Percentiles rank a stretch among this genome's conserved stretches.
phyloP scores from a whole-genome alignment of 208 protist genomes.

The Willaertia magna region DNA sequence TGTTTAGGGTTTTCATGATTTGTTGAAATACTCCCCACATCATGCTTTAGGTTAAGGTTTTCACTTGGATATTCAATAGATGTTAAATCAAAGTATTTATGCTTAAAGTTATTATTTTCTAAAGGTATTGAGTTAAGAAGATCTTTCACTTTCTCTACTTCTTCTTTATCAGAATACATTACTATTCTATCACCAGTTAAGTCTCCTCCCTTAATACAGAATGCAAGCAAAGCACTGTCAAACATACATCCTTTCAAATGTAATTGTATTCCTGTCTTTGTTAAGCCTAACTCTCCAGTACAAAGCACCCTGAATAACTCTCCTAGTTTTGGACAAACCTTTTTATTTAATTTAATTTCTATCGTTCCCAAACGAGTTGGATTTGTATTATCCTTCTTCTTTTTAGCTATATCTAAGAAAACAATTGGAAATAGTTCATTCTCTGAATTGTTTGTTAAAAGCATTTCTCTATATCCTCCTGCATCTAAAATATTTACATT shows the following conservation, averaged over 20 bases:
- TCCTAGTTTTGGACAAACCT: slow-evolving; percentile 33
- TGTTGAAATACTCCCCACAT: no score
- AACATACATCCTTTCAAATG: neutral
- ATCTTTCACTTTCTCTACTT: no score
- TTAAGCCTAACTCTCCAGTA: slow-evolving; percentile 31
- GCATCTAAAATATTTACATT: neutral
- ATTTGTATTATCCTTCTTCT: no score
- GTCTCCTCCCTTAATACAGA: neutral
- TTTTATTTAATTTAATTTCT: slow-evolving; percentile 17
- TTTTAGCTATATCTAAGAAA: neutral
- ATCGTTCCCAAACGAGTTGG: neutral
- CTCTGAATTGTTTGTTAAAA: neutral
- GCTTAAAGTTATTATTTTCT: no score
- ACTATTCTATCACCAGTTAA: neutral
- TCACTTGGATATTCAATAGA: no score
- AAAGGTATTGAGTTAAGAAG: no score
- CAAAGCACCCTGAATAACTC: slow-evolving; percentile 42
- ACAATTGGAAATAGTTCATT: neutral
- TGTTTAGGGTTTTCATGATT: no score
- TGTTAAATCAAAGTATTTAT: no score
- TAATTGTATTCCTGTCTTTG: neutral
- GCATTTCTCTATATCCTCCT: neutral
- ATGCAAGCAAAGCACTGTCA: neutral
- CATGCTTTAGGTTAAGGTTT: no score
- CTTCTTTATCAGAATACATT: no score